A percentile compares a stretch with the other conserved stretches of the same genome.
These are phyloP conservation scores for Plantago major DNA, from an alignment of 257 asterid genomes.

Conservation along the genomic window DNA sequence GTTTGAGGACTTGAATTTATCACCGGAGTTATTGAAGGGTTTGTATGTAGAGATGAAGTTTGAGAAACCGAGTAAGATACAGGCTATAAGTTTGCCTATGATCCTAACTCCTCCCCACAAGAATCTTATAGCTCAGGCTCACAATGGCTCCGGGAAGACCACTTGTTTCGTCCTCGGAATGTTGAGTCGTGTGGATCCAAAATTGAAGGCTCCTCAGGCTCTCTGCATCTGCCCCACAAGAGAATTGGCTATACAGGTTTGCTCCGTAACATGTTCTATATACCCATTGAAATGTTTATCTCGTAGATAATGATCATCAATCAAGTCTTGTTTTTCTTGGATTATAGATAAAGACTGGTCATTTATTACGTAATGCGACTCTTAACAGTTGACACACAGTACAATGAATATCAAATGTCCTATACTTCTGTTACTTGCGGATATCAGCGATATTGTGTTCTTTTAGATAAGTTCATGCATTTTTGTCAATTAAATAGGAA, in stretches of 20 bases:
- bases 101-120: slow-evolving; percentile 76
- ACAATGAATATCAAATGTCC: too few relatives aligned
- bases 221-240: slow-evolving; percentile 97
- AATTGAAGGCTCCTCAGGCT: slow-evolving; percentile 69
- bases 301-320: background rate
- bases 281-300: too few relatives aligned
- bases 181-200: slow-evolving; percentile 89
- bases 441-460: too few relatives aligned
- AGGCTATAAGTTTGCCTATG: slow-evolving; percentile 87
- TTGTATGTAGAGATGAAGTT: slow-evolving; percentile 77
- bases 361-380: too few relatives aligned
- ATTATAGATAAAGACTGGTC: too few relatives aligned
- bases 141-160: slow-evolving; percentile 95
- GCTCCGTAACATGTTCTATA: slow-evolving; percentile 6
- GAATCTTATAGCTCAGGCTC: slow-evolving; percentile 95
- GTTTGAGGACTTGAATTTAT: slow-evolving; percentile 80
- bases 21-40: slow-evolving; percentile 74
- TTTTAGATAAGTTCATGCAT: too few relatives aligned
- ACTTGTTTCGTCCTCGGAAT: slow-evolving; percentile 96
- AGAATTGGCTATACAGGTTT: slow-evolving; percentile 92
- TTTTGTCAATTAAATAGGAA: too few relatives aligned
- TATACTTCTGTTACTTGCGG: too few relatives aligned
- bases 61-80: slow-evolving; percentile 83
- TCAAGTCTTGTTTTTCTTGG: too few relatives aligned
- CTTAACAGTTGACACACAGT: too few relatives aligned